Evolutionary conservation across 2,329 filamentous ascomycete species (phyloP), one percentile per base, ranked within the genome.

Genomic region (Cladosporium halotolerans): DNA sequence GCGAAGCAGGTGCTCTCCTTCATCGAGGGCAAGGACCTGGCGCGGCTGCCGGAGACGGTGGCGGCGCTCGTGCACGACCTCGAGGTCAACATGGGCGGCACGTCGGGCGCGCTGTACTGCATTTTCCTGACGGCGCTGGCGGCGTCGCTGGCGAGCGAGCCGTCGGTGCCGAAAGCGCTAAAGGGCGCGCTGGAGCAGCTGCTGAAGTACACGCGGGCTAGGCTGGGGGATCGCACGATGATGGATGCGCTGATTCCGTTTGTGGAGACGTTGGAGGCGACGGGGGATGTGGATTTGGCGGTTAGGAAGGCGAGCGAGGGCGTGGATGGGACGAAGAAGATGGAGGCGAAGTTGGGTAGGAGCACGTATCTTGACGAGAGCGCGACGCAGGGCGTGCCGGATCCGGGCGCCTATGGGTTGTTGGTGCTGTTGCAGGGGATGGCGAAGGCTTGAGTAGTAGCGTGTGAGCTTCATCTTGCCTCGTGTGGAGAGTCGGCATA

Each of bases 201-300:
- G 45, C 59, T 63, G 34, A 67, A 64, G 55, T 69, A 68, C 46
- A 70, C 67, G 13, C 58, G 62, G 14, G 67, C 67, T 8, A 54
- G 66, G 19, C 45, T 63, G 13, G 67, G 66, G 0, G 67, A 70
- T 61, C 56, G 67, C 23, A 70, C 67, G 14, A 64, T 68, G 63
- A 66, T 70, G 66, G 67, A 70, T 58, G 61, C 63, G 42, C 55
- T 70, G 55, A 67, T 69, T 19, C 67, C 67, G 5, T 70, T 67
- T 47, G 58, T 67, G 2, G 62, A 68, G 34, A 60, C 56, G 6
- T 54, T 68, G 32, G 53, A 50, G 18, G 41, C 48, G 28, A 60
- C 50, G 14, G 59, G 57, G 9, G 60, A 65, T 55, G 57, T 51
- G 9, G 34, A 55, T 16, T 43, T 53, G 40, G 67, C 67, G 38